A percentile compares a stretch with the other conserved stretches of the same genome.
These are phyloP conservation scores for Linum tenue DNA, from an alignment of 345 rosid genomes.

Conservation along the genomic window DNA sequence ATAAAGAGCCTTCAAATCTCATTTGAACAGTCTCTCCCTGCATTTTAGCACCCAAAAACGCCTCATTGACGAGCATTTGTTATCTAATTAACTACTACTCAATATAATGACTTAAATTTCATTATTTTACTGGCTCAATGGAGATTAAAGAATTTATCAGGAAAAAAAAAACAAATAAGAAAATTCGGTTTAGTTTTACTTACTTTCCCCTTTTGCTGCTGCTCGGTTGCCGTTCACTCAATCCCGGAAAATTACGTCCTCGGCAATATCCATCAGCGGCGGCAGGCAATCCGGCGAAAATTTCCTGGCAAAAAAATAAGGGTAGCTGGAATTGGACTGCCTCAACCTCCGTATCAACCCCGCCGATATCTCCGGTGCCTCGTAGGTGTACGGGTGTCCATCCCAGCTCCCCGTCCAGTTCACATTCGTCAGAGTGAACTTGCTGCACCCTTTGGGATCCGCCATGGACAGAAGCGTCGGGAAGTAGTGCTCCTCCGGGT, in stretches of 20 bases:
- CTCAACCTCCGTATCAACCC: constrained; percentile 38
- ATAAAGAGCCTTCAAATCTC: no score
- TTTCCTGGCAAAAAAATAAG: constrained; percentile 67
- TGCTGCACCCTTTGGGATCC: constrained; percentile 61
- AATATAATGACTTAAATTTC: no score
- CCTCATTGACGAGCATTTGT: no score
- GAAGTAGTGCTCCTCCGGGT: constrained; percentile 88
- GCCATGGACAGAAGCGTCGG: constrained; percentile 60
- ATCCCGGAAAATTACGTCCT: constrained; percentile 51
- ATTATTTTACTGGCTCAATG: neutral
- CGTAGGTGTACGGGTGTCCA: constrained; percentile 63
- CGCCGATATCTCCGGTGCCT: constrained; percentile 38
- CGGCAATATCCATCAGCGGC: constrained; percentile 62
- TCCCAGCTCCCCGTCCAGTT: constrained; percentile 67
- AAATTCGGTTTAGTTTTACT: neutral
- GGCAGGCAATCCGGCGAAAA: constrained; percentile 57
- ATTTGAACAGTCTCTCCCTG: neutral
- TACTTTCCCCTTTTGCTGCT: neutral
- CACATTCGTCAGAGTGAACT: constrained; percentile 65
- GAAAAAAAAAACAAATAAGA: neutral
- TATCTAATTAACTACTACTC: neutral
- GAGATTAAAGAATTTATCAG: neutral
- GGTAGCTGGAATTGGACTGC: constrained; percentile 38
- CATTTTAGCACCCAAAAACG: neutral
- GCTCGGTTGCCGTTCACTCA: constrained; percentile 21